Conservation (phyloP, 192 early-diverging fungal genomes). For the Phycomyces blakesleeanus region DNA sequence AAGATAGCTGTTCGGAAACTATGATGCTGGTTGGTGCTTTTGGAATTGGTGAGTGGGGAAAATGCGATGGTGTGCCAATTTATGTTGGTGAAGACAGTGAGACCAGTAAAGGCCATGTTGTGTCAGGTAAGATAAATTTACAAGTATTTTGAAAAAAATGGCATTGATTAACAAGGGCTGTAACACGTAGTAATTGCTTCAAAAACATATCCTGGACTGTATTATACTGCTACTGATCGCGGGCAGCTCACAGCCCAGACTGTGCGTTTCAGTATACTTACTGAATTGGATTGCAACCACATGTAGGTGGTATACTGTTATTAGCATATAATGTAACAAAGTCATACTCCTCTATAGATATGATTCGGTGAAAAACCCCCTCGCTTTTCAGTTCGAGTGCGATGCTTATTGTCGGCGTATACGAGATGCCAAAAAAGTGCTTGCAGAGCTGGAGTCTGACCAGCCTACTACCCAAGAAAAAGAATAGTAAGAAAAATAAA, state of each 20-base stretch:
- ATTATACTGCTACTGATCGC: slow-evolving; percentile 17
- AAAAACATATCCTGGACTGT: slow-evolving; percentile 3
- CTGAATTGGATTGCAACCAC: not conserved
- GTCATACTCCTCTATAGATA: not conserved
- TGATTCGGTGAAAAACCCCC: not conserved
- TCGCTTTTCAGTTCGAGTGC: slow-evolving; percentile 15
- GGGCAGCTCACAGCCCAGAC: slow-evolving; percentile 22
- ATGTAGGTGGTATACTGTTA: not conserved
- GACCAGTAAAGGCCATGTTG: slow-evolving; percentile 10
- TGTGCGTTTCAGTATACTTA: slow-evolving; percentile 10
- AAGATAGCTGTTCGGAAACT: not conserved
- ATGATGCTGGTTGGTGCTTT: slow-evolving; percentile 8
- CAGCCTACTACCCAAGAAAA: not conserved
- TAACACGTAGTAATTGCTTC: slow-evolving; percentile 3
- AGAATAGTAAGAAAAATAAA: not conserved
- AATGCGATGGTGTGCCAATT: not conserved
- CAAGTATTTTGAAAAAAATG: not conserved
- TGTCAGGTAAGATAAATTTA: slow-evolving; percentile 2
- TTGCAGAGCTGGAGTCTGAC: slow-evolving; percentile 2
- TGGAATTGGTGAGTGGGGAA: slow-evolving; percentile 22
- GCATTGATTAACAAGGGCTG: too few relatives aligned
- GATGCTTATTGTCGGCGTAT: slow-evolving; percentile 13
- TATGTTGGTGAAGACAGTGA: slow-evolving; percentile 14
- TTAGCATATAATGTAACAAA: not conserved
- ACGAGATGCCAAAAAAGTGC: not conserved